A percentile compares a stretch with the other conserved stretches of the same genome.
Conservation (phyloP, 2,329 filamentous ascomycete species). For the Penicillium paneum region DNA sequence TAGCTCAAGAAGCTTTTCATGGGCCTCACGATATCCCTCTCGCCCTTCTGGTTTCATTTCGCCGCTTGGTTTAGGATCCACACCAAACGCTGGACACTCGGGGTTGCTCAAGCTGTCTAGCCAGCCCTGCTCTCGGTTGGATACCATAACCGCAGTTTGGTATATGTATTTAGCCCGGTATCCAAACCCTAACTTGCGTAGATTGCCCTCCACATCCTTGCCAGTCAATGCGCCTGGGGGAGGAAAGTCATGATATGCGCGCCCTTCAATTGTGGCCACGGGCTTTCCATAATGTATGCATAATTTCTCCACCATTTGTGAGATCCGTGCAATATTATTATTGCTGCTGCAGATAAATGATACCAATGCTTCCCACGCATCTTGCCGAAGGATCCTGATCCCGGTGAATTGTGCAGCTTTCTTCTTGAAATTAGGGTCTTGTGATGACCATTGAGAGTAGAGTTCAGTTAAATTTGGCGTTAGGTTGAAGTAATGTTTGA, state of each 20-base stretch:
- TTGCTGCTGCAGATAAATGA: slow-evolving; percentile 98
- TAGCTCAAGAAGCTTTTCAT: slow-evolving; percentile 72
- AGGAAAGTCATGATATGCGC: slow-evolving; percentile 85
- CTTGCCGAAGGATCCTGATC: slow-evolving; percentile 87
- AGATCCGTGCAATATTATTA: slow-evolving; percentile 94
- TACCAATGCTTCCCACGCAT: slow-evolving; percentile 91
- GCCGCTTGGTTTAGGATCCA: slow-evolving; percentile 43
- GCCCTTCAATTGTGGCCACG: slow-evolving; percentile 66
- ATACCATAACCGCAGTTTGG: slow-evolving; percentile 74
- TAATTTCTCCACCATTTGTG: slow-evolving; percentile 92
- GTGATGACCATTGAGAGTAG: slow-evolving; percentile 81
- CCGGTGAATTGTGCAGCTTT: slow-evolving; percentile 85
- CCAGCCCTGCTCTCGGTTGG: slow-evolving; percentile 67
- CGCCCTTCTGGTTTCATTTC: slow-evolving; percentile 51
- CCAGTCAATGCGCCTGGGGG: slow-evolving; percentile 68
- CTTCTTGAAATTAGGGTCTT: slow-evolving; percentile 83
- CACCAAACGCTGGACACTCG: slow-evolving; percentile 61
- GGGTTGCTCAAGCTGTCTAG: slow-evolving; percentile 75
- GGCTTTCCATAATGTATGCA: slow-evolving; percentile 80
- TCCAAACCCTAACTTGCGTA: slow-evolving; percentile 84
- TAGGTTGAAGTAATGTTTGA: slow-evolving; percentile 86
- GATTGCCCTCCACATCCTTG: slow-evolving; percentile 70
- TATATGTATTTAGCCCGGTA: slow-evolving; percentile 93
- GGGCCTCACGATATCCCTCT: slow-evolving; percentile 72
- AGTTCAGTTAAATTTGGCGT: slow-evolving; percentile 69